Evolutionary conservation across 371 early-diverging fungal species (phyloP).

Genomic region (Syncephalastrum sp.): DNA sequence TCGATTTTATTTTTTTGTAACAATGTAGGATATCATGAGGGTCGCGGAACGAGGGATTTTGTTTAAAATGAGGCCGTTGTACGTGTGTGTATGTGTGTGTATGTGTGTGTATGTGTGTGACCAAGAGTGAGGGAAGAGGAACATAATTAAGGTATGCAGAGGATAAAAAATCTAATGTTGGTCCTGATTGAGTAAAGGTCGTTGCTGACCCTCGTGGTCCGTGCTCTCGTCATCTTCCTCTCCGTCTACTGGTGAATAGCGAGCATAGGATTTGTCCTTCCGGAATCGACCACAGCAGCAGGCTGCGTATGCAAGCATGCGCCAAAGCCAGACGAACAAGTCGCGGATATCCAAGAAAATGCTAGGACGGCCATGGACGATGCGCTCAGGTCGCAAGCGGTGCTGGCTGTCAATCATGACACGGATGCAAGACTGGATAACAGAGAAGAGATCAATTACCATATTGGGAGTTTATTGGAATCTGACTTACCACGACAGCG

Average conservation of each 20-base stretch:
- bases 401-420: slow-evolving; percentile 60
- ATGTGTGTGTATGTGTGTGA: no score
- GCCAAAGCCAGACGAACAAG: neutral
- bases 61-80: no score
- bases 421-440: slow-evolving; percentile 43
- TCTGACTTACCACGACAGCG: slow-evolving; percentile 61
- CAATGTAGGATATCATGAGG: no score
- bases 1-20: no score
- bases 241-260: slow-evolving; percentile 4
- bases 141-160: no score
- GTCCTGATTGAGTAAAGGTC: slow-evolving; percentile 7
- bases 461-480: neutral
- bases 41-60: no score
- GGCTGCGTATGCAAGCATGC: slow-evolving; percentile 3
- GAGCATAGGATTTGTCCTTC: slow-evolving; percentile 14
- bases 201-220: slow-evolving; percentile 4
- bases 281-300: slow-evolving; percentile 10
- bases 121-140: no score
- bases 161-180: no score
- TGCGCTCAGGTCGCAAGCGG: slow-evolving; percentile 61
- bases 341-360: slow-evolving; percentile 26
- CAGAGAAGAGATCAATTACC: neutral
- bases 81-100: no score
- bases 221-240: slow-evolving; percentile 7
- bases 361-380: slow-evolving; percentile 29